Percentiles rank a stretch among this genome's conserved stretches.
Evolutionary conservation across 495 filamentous ascomycete species (phyloP).

Genomic region (Penicillium paradoxum): DNA sequence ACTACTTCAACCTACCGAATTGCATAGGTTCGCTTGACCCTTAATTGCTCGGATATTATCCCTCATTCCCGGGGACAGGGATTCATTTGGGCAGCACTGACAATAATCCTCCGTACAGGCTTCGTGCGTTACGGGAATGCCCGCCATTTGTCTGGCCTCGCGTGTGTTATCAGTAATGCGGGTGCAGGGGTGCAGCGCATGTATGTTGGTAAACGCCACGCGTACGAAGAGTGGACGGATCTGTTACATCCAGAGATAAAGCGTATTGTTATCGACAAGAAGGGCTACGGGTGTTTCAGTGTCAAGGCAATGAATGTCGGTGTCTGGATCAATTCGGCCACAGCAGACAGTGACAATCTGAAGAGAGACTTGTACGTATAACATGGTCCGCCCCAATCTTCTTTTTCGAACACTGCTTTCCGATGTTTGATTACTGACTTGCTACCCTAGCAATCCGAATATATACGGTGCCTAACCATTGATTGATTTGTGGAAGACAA

Average conservation of each 20-base stretch:
- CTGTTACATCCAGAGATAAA: slow-evolving; percentile 45
- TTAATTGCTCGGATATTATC: not conserved
- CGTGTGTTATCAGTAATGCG: slow-evolving; percentile 55
- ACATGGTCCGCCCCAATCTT: not conserved
- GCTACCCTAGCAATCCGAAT: slow-evolving; percentile 7
- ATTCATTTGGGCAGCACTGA: slow-evolving; percentile 5
- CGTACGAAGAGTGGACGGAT: slow-evolving; percentile 58
- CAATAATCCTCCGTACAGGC: slow-evolving; percentile 22
- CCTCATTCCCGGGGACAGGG: not conserved
- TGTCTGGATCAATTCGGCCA: slow-evolving; percentile 57
- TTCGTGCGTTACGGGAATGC: slow-evolving; percentile 61
- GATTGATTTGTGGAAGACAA: not conserved
- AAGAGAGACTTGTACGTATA: slow-evolving; percentile 26
- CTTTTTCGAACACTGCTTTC: not conserved
- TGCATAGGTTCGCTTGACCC: slow-evolving; percentile 52
- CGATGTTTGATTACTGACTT: not conserved
- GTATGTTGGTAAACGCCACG: slow-evolving; percentile 56
- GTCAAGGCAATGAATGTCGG: slow-evolving; percentile 51
- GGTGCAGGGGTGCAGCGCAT: slow-evolving; percentile 48
- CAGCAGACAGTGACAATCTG: slow-evolving; percentile 48
- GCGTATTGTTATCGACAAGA: slow-evolving; percentile 47
- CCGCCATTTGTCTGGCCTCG: slow-evolving; percentile 48
- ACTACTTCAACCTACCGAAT: slow-evolving; percentile 62
- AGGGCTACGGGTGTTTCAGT: slow-evolving; percentile 52
- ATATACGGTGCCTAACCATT: slow-evolving; percentile 14